Evolutionary conservation across 2,329 filamentous ascomycete genomes (phyloP).

Genomic region (Colletotrichum melonis): DNA sequence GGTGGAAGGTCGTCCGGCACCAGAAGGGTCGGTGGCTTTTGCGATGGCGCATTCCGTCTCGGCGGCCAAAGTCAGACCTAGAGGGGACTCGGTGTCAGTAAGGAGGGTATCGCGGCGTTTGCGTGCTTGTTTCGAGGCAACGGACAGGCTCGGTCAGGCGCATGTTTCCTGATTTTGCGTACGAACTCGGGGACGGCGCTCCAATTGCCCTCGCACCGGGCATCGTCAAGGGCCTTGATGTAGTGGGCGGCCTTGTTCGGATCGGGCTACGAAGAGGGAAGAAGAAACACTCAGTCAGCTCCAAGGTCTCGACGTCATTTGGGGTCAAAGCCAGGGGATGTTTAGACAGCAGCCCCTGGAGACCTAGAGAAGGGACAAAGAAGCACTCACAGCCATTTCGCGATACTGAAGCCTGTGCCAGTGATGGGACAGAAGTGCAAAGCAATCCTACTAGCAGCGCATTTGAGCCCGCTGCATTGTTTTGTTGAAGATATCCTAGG

Average conservation of each 20-base stretch:
- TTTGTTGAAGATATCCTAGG: constrained; percentile 20
- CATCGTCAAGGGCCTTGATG: constrained; percentile 83
- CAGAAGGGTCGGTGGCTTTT: constrained; percentile 60
- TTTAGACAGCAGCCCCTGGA: constrained; percentile 4
- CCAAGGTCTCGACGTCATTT: constrained; percentile 35
- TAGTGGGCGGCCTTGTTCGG: constrained; percentile 83
- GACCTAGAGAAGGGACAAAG: background rate
- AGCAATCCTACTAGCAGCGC: constrained; percentile 28
- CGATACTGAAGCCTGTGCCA: constrained; percentile 25
- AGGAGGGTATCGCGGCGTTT: constrained; percentile 21
- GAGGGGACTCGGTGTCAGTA: constrained; percentile 34
- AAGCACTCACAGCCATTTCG: constrained; percentile 51
- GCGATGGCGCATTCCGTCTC: constrained; percentile 76
- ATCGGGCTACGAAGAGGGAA: constrained; percentile 34
- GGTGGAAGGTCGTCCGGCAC: constrained; percentile 53
- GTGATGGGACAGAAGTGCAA: constrained; percentile 16
- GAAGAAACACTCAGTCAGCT: constrained; percentile 21
- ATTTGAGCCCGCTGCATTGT: constrained; percentile 26
- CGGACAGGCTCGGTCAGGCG: constrained; percentile 85
- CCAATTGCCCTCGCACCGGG: constrained; percentile 91
- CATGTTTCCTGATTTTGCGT: constrained; percentile 95
- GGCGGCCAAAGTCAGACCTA: constrained; percentile 77
- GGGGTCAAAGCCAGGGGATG: constrained; percentile 11
- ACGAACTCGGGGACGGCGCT: constrained; percentile 86
- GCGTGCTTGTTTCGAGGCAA: constrained; percentile 30